Evolutionary conservation across 2,329 filamentous ascomycete species (phyloP).

Genomic region (Stemphylium beticola): DNA sequence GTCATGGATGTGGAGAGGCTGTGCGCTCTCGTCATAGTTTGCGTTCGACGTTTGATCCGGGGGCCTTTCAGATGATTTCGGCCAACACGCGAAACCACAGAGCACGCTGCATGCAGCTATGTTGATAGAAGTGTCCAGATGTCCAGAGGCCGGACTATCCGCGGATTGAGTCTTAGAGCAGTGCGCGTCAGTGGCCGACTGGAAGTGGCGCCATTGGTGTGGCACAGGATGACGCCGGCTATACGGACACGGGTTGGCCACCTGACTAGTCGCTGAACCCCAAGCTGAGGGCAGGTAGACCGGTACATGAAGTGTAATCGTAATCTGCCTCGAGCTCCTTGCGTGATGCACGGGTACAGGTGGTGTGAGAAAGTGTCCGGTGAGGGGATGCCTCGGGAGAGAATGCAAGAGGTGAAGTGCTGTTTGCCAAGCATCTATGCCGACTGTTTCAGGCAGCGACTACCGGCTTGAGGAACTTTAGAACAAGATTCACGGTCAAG

Average conservation of each 20-base stretch:
- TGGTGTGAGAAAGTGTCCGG: conserved; percentile 12
- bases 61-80: not conserved
- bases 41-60: not conserved
- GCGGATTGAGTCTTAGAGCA: not conserved
- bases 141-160: not conserved
- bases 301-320: not conserved
- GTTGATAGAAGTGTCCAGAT: not conserved
- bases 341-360: not conserved
- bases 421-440: conserved; percentile 10
- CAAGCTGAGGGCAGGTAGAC: conserved; percentile 14
- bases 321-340: conserved; percentile 14
- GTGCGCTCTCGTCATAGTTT: conserved; percentile 12
- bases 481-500: not conserved
- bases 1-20: conserved; percentile 13
- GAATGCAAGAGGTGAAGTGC: not conserved
- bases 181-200: conserved; percentile 7
- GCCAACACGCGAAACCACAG: too few relatives aligned
- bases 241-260: conserved; percentile 23
- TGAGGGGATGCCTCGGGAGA: conserved; percentile 4
- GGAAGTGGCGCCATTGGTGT: conserved; percentile 17
- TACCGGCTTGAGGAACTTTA: not conserved
- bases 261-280: conserved; percentile 20
- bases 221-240: conserved; percentile 23
- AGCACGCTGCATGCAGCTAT: not conserved
- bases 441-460: conserved; percentile 7